A percentile compares a stretch with the other conserved stretches of the same genome.
Conservation (phyloP, 2,329 filamentous ascomycete species). For the Aureobasidium melanogenum region DNA sequence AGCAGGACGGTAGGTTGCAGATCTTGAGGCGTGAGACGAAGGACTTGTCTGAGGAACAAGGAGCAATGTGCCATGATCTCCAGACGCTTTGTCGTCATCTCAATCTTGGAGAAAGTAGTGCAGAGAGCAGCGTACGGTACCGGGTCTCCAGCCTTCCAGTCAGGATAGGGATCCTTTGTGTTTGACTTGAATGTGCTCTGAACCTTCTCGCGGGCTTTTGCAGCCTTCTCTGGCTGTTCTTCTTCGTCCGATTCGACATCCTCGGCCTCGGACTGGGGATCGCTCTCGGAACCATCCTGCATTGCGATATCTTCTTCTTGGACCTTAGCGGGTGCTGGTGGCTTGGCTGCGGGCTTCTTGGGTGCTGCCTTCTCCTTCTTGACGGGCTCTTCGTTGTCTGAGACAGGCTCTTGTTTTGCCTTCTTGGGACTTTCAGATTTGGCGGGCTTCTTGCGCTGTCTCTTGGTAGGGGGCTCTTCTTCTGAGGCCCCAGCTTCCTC, state of each 20-base stretch:
- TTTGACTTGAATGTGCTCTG: constrained; percentile 64
- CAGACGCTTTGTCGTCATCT: constrained; percentile 87
- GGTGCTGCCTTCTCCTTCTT: neutral
- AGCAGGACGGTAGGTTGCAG: constrained; percentile 80
- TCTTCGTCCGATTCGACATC: constrained; percentile 41
- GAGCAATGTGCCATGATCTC: constrained; percentile 84
- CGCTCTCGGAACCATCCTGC: constrained; percentile 15
- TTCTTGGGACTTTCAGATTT: constrained; percentile 16
- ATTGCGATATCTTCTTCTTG: constrained; percentile 18
- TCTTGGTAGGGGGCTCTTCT: constrained; percentile 29
- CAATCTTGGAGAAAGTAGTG: constrained; percentile 86
- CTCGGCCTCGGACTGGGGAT: constrained; percentile 23
- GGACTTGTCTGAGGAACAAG: constrained; percentile 85
- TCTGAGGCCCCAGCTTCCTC: constrained; percentile 13
- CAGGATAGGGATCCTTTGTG: constrained; percentile 76
- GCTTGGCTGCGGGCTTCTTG: neutral
- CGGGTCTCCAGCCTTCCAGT: constrained; percentile 82
- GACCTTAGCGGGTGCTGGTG: constrained; percentile 3
- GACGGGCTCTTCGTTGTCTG: constrained; percentile 26
- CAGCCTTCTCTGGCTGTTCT: constrained; percentile 61
- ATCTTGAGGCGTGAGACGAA: constrained; percentile 80
- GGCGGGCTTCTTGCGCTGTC: constrained; percentile 22
- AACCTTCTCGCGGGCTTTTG: constrained; percentile 70
- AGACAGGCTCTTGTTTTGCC: constrained; percentile 17
- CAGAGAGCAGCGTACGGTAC: constrained; percentile 94